Evolutionary conservation across 495 filamentous ascomycete species (phyloP).

Genomic region (Eremomyces bilateralis): DNA sequence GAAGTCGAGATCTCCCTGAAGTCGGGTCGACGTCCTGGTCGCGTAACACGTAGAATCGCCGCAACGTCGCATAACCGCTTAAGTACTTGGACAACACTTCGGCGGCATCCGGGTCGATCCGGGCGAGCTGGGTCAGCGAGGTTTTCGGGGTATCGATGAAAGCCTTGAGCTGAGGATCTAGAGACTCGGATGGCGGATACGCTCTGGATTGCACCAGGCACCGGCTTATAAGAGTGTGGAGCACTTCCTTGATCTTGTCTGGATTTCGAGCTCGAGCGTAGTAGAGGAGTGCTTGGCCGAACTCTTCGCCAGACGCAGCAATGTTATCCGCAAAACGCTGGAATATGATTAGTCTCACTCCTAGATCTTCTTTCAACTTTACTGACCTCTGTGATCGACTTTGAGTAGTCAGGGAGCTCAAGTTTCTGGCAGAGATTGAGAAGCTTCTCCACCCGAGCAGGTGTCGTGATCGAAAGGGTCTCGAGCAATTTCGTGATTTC

Average conservation of each 20-base stretch:
- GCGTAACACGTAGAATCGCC: slow-evolving; percentile 69
- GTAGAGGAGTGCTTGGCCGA: slow-evolving; percentile 65
- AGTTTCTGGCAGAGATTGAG: slow-evolving; percentile 46
- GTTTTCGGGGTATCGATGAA: slow-evolving; percentile 44
- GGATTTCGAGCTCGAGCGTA: slow-evolving; percentile 58
- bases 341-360: slow-evolving; percentile 4
- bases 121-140: slow-evolving; percentile 40
- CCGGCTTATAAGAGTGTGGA: slow-evolving; percentile 68
- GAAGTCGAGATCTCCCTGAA: slow-evolving; percentile 4
- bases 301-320: slow-evolving; percentile 40
- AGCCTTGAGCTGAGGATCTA: slow-evolving; percentile 43
- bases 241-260: slow-evolving; percentile 55
- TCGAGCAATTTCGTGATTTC: slow-evolving; percentile 43
- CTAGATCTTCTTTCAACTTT: neutral
- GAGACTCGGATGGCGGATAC: slow-evolving; percentile 41
- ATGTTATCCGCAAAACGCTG: slow-evolving; percentile 62
- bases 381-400: slow-evolving; percentile 53
- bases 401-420: slow-evolving; percentile 46
- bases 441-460: slow-evolving; percentile 48
- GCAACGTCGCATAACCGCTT: slow-evolving; percentile 75
- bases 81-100: slow-evolving; percentile 58
- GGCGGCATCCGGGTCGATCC: slow-evolving; percentile 53
- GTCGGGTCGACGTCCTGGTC: slow-evolving; percentile 31
- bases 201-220: slow-evolving; percentile 64
- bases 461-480: slow-evolving; percentile 38